Evolutionary conservation across 768 basidiomycete genomes (phyloP).

Genomic region (Neoboletus subvelutipes): DNA sequence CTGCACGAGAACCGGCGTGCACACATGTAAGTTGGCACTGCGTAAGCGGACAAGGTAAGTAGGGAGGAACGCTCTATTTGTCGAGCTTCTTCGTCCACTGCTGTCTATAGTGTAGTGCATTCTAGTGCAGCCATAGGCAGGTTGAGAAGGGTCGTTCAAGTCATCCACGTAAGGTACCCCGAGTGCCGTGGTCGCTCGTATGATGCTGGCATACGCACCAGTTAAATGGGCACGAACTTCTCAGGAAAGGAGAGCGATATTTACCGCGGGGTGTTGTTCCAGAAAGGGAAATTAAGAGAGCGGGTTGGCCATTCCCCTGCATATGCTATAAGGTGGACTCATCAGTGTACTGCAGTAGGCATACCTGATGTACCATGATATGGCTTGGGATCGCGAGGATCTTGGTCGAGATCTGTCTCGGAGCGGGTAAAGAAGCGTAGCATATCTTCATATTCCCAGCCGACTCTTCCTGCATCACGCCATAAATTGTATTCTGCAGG

Average conservation of each 20-base stretch:
- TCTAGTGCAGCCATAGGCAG: neutral
- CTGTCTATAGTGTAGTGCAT: neutral
- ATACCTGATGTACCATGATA: neutral
- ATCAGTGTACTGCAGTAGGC: neutral
- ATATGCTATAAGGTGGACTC: neutral
- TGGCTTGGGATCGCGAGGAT: neutral
- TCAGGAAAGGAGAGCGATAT: neutral
- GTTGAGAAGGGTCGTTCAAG: neutral
- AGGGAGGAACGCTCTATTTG: neutral
- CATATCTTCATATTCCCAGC: neutral
- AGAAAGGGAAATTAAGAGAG: neutral
- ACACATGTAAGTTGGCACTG: neutral
- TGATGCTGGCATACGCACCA: neutral
- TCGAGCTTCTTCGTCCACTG: neutral
- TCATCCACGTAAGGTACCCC: neutral
- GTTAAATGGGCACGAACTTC: no score
- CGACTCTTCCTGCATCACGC: neutral
- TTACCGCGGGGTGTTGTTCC: neutral
- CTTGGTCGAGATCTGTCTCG: neutral
- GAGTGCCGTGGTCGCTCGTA: neutral
- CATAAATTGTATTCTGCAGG: neutral
- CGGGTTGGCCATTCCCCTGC: neutral
- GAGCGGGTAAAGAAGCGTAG: neutral
- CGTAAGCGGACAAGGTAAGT: neutral
- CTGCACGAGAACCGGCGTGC: neutral